Percentiles rank a stretch among this genome's conserved stretches.
Evolutionary conservation across 2,329 filamentous ascomycete genomes (phyloP).

Genomic region (Alternaria infectoria): DNA sequence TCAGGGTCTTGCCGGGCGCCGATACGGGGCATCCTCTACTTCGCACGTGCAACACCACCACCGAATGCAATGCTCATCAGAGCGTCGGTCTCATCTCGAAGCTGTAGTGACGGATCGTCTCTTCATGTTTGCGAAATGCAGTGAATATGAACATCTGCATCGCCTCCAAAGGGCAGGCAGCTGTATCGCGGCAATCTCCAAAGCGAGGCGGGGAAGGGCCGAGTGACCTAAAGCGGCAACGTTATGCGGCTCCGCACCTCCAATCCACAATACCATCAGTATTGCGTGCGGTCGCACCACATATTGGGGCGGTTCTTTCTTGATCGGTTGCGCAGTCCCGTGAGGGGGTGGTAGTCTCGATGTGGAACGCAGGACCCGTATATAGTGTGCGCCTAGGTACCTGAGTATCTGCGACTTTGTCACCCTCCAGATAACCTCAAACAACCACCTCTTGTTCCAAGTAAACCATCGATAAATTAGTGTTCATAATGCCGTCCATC

Average conservation of each 20-base stretch:
- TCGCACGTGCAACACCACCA: not conserved
- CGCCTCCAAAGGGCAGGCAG: not conserved
- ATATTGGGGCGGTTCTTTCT: not conserved
- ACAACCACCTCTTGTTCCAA: not conserved
- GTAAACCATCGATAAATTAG: not conserved
- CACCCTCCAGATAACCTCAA: not conserved
- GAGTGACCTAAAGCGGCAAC: slow-evolving; percentile 20
- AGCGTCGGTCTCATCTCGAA: no score
- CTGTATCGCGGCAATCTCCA: not conserved
- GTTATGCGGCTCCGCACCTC: slow-evolving; percentile 20
- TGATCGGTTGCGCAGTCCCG: slow-evolving; percentile 15
- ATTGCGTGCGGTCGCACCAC: slow-evolving; percentile 16
- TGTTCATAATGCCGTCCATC: slow-evolving; percentile 52
- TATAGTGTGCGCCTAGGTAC: slow-evolving; percentile 1
- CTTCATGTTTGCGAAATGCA: not conserved
- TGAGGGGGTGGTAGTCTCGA: slow-evolving; percentile 10
- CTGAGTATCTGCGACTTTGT: not conserved
- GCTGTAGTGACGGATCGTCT: not conserved
- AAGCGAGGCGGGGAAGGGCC: slow-evolving; percentile 14
- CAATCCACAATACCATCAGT: slow-evolving; percentile 11
- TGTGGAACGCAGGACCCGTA: not conserved
- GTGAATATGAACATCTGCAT: not conserved
- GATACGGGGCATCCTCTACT: not conserved
- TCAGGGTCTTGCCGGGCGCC: no score
- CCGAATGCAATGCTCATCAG: not conserved